Conservation (phyloP, 257 asterid genomes). For the Nyctanthes arbortristis region DNA sequence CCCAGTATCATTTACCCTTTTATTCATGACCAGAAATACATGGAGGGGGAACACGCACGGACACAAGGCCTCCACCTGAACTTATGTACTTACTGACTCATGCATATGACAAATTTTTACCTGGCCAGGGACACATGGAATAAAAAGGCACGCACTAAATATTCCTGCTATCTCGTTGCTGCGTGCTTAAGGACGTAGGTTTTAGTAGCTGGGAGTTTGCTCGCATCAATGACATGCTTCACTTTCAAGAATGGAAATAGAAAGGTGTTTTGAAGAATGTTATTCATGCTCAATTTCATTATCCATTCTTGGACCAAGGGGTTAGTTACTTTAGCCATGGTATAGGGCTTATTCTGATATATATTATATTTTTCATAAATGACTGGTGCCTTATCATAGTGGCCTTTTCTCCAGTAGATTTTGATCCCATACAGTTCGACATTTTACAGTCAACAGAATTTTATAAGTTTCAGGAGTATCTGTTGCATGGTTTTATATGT, state of each 20-base stretch:
- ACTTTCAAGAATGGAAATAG: constrained; percentile 4
- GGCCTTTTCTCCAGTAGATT: neutral
- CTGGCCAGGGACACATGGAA: constrained; percentile 4
- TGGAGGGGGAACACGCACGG: too few species aligned
- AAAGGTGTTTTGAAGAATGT: neutral
- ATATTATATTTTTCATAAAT: neutral
- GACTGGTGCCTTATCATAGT: neutral
- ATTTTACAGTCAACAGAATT: neutral
- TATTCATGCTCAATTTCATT: neutral
- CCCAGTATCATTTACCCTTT: too few species aligned
- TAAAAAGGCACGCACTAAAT: neutral
- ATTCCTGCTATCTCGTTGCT: neutral
- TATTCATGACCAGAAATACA: neutral
- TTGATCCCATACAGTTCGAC: neutral
- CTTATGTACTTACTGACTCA: neutral
- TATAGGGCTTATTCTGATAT: neutral
- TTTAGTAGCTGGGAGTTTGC: neutral
- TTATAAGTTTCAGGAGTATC: neutral
- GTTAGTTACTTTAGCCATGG: neutral
- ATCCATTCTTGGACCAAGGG: neutral
- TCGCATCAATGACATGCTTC: neutral
- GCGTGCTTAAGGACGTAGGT: neutral
- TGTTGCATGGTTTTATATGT: neutral
- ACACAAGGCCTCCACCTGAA: neutral
- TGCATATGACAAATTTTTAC: neutral